Base-by-base conservation (phyloP, 202 grass and related monocot species). In the Bolboschoenoplectus hybrid region DNA sequence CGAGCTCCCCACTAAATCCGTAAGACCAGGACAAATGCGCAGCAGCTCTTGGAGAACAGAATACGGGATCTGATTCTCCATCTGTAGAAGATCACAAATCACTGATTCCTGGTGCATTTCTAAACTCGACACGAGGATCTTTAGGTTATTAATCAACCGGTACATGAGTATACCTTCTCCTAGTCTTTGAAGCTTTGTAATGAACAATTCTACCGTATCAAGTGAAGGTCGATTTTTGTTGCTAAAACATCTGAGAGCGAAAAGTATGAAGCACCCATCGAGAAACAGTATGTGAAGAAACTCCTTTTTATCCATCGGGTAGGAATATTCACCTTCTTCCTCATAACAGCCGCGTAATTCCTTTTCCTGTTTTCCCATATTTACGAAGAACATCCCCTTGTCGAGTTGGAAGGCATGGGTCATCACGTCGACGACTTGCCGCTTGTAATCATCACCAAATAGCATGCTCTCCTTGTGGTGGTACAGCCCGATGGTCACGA, bases 41-140 rank as follows among this genome's bases (percentile, higher is more conserved):
- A 84, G 1, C 63, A 84, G 36, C 47, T 84, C n/a, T 66, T 84
- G 17, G 1, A 84, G 62, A 67, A 70, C 81, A 0, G 6, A 53
- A 55, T 52, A 84, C 0, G 81, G 81, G 34, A 84, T 56, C 46
- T 84, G 64, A 69, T 84, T 84, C 63, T 84, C 81, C 81, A 84
- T 41, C 46, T 55, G 50, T 11, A 84, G 20, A 84, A 84, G 44
- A 56, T 84, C 81, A 53, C 45, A 84, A n/a, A 84, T 53, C 26
- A 84, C 7, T 56, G 81, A 84, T 38, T 84, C 63, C 9, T 70
- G 26, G 10, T 84, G 63, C 50, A 67, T 68, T n/a, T 84, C 50
- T n/a, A 51, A 55, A 16, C 5, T 39, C 9, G 60, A 50, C 7
- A 67, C 5, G 5, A 84, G 45, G 46, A 7, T 52, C 6, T 55